Percentiles rank a stretch among this genome's conserved stretches.
Evolutionary conservation across 257 asterid genomes (phyloP).

Genomic region (Rehmannia glutinosa): DNA sequence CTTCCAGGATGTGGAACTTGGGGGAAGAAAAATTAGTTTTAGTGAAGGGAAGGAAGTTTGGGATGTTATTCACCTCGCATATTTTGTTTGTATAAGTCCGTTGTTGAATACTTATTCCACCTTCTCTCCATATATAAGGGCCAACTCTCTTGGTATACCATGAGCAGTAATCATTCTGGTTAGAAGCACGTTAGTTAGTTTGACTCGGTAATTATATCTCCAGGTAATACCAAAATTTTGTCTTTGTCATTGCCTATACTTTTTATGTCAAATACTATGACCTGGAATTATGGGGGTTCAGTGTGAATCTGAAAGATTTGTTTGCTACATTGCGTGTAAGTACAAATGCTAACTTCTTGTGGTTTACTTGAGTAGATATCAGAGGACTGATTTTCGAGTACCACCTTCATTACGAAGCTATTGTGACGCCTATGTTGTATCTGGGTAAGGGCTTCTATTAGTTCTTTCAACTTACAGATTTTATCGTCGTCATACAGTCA

Average conservation of each 20-base stretch:
- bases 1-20: not conserved
- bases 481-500: not conserved
- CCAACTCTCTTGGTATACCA: not conserved
- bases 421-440: conserved; percentile 33
- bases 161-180: not conserved
- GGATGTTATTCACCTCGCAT: not conserved
- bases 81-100: not conserved
- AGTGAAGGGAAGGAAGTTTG: not conserved
- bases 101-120: not conserved
- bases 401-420: conserved; percentile 67
- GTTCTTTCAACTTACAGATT: not conserved
- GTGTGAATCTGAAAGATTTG: not conserved
- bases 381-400: conserved; percentile 74
- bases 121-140: not conserved
- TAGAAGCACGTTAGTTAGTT: not conserved
- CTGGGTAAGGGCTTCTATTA: conserved; percentile 43
- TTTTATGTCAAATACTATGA: not conserved
- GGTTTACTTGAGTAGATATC: conserved; percentile 46
- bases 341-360: conserved; percentile 1
- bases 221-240: not conserved
- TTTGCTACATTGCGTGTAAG: conserved; percentile 1
- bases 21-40: not conserved
- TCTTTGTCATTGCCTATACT: not conserved
- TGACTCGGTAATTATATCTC: not conserved
- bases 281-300: not conserved